These are phyloP conservation scores for Abrus pulchellus DNA, from an alignment of 306 rosid species.

Conservation along the genomic window DNA sequence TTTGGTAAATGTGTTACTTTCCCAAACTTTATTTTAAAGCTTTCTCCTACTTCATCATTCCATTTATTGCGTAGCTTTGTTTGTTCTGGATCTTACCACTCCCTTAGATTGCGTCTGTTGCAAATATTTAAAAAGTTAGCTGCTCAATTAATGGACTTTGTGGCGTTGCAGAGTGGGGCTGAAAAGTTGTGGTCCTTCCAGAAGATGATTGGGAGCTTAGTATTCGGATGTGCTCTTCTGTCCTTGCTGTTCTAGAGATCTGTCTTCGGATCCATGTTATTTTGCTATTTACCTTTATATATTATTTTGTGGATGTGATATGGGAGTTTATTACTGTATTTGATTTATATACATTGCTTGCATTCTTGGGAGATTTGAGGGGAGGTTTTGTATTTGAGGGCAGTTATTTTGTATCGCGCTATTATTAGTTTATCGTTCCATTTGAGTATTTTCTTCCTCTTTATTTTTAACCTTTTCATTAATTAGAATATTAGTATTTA, in stretches of 20 bases:
- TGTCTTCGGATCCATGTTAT: slow-evolving; percentile 25
- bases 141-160: slow-evolving; percentile 5
- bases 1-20: not conserved
- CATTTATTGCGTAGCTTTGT: not conserved
- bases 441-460: not conserved
- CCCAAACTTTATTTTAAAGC: not conserved
- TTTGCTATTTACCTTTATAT: slow-evolving; percentile 45
- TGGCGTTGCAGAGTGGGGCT: slow-evolving; percentile 79
- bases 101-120: not conserved
- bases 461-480: not conserved
- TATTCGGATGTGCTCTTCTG: slow-evolving; percentile 63
- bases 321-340: slow-evolving; percentile 56
- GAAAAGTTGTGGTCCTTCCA: slow-evolving; percentile 65
- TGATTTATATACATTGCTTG: slow-evolving; percentile 60
- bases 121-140: not conserved
- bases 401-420: slow-evolving; percentile 42
- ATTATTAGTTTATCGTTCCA: slow-evolving; percentile 39
- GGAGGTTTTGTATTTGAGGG: slow-evolving; percentile 53
- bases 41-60: not conserved
- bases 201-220: slow-evolving; percentile 68
- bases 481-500: not conserved
- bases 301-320: slow-evolving; percentile 48
- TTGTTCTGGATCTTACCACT: not conserved
- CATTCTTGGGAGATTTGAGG: slow-evolving; percentile 75
- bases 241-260: slow-evolving; percentile 62